Conservation (phyloP, 2,329 filamentous ascomycete species). For the Endothia cerciana region DNA sequence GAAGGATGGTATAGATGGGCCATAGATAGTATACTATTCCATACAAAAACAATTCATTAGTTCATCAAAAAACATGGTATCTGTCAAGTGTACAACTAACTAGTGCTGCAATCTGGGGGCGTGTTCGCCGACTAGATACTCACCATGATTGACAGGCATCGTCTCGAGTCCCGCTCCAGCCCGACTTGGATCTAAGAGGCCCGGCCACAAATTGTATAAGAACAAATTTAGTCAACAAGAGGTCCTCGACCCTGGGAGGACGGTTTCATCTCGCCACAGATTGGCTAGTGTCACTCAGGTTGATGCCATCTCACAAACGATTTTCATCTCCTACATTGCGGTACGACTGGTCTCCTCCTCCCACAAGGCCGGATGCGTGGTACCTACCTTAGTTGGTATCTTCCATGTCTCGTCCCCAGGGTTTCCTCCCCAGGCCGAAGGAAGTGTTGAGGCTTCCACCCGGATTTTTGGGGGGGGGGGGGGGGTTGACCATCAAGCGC, state of each 20-base stretch:
- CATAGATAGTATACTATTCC: conserved; percentile 24
- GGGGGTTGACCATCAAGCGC: neutral
- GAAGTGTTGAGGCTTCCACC: neutral
- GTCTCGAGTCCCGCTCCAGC: neutral
- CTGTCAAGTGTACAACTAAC: neutral
- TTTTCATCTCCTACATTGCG: too few relatives aligned
- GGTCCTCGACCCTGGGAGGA: too few relatives aligned
- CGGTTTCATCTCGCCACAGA: too few relatives aligned
- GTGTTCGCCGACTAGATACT: neutral
- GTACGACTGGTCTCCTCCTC: too few relatives aligned
- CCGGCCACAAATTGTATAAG: neutral
- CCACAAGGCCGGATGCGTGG: too few relatives aligned
- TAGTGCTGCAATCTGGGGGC: neutral
- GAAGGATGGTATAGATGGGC: conserved; percentile 22
- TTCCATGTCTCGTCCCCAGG: too few relatives aligned
- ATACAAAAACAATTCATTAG: conserved; percentile 3
- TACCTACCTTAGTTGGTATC: too few relatives aligned
- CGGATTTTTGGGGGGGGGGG: too few relatives aligned
- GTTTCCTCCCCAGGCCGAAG: too few relatives aligned
- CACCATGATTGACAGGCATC: neutral
- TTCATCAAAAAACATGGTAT: neutral
- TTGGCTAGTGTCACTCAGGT: too few relatives aligned
- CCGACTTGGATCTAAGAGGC: neutral
- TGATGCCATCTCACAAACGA: too few relatives aligned
- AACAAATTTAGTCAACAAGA: too few relatives aligned